Base-by-base conservation (phyloP, 352 stramenopile genomes). In the Elongisporangium undulatum region DNA sequence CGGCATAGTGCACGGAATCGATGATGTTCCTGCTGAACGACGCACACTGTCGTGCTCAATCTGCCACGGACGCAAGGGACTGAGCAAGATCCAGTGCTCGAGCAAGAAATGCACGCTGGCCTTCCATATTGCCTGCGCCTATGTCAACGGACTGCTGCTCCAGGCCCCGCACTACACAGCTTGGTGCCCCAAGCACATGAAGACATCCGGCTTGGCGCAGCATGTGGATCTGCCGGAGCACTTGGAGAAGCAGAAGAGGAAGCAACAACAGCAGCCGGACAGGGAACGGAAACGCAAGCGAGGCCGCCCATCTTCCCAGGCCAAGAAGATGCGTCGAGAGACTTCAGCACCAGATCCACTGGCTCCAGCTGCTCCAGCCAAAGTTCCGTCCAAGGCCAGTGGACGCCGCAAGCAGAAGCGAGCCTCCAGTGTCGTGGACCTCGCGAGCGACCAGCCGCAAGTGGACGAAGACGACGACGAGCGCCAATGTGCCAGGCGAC, bases 31-130 rank as follows among this genome's bases (percentile, higher is more conserved):
- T 20, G 59, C 64, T 5, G 75, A 84, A 49, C 82, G 85, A 4
- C 66, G 67, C 2, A 62, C 61, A 15, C 63, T 94, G 7, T 72
- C 71, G 24, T 94, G 85, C 51, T 62, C 72, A 17, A 83, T 91
- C 20, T 94, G 85, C 60, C 65, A 74, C 24, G 74, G 72, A 8
- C 72, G 75, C 24, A 79, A 82, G 24, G 85, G 85, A 0, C 50
- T 89, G n/a, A 92, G 84, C 66, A 94, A 94, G 65, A 81, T 94
- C 57, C 85, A 94, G 64, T 94, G 85, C 57, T 68, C 72, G 6
- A 71, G 75, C 62, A 77, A 82, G 61, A 87, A 85, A 17, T 94
- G 85, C 64, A 60, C 74, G 19, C 67, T 71, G 13, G 74, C 85
- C 19, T 90, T 77, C 54, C 85, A 94, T 53, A 81, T 94, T 7